Evolutionary conservation across 805 yeast species (phyloP).

Genomic region (Kuraishia hungarica): DNA sequence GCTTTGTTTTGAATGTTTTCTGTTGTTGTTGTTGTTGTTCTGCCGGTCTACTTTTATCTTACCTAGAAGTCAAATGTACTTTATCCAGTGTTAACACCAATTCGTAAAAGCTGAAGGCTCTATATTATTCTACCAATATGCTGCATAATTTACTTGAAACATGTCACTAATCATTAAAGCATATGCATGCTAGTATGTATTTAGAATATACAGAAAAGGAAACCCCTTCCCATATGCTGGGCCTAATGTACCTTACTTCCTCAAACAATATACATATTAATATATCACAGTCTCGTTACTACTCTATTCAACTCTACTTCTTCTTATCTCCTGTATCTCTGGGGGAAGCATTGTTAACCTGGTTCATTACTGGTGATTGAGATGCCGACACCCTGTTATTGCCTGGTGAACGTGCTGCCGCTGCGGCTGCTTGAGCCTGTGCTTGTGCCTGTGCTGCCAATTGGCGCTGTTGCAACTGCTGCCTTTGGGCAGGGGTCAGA

Average conservation of each 20-base stretch:
- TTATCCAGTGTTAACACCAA: neutral
- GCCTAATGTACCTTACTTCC: neutral
- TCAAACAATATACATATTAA: neutral
- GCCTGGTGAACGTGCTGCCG: slow-evolving; percentile 1
- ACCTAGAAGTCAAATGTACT: neutral
- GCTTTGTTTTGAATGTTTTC: neutral
- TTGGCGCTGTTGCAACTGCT: slow-evolving; percentile 6
- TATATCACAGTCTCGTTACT: slow-evolving; percentile 2
- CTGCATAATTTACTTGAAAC: neutral
- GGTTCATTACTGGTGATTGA: slow-evolving; percentile 8
- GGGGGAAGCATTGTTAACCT: neutral
- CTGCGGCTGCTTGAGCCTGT: slow-evolving; percentile 2
- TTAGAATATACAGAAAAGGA: neutral
- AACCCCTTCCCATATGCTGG: neutral
- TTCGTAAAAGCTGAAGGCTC: slow-evolving; percentile 10
- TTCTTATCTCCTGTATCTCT: neutral
- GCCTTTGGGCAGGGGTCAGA: slow-evolving; percentile 8
- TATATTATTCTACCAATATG: neutral
- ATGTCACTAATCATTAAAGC: neutral
- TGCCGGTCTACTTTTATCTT: neutral
- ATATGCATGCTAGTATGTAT: neutral
- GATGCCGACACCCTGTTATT: slow-evolving; percentile 12
- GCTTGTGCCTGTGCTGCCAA: slow-evolving; percentile 6
- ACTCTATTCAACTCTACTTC: neutral
- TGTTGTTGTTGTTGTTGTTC: slow-evolving; percentile 1